Conservation (phyloP, 805 yeast species). For the Groenewaldozyma salmanticensis region DNA sequence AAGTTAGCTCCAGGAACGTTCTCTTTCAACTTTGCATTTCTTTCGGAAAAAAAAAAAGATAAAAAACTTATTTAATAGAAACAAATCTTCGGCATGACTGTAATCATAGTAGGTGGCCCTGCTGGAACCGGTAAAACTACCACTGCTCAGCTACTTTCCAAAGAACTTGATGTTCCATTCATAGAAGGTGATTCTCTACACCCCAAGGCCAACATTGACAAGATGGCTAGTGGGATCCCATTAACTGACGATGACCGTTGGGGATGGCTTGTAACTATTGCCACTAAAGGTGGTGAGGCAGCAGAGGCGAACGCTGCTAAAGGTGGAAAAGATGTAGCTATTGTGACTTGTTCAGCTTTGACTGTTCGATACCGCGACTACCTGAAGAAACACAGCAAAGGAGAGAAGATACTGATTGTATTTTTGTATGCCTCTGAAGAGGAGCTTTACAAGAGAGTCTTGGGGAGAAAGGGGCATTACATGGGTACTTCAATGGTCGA, state of each 20-base stretch:
- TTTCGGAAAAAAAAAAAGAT: too few relatives aligned
- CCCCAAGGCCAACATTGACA: constrained; percentile 59
- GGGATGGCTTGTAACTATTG: constrained; percentile 68
- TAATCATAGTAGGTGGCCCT: constrained; percentile 75
- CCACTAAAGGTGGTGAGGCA: constrained; percentile 30
- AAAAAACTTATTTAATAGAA: too few relatives aligned
- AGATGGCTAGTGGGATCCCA: constrained; percentile 77
- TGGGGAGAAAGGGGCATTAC: constrained; percentile 61
- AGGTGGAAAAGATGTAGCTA: constrained; percentile 23
- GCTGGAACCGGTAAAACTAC: constrained; percentile 95
- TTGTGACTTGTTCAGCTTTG: constrained; percentile 80
- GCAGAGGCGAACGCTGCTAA: constrained; percentile 20
- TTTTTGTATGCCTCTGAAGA: constrained; percentile 58
- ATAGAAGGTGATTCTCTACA: constrained; percentile 84
- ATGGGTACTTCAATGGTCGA: constrained; percentile 82
- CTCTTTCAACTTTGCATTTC: too few relatives aligned
- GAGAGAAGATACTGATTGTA: constrained; percentile 42
- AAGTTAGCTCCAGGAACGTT: too few relatives aligned
- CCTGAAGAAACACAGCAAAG: constrained; percentile 32
- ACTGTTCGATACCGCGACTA: constrained; percentile 63
- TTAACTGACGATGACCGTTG: constrained; percentile 84
- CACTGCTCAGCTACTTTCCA: constrained; percentile 45
- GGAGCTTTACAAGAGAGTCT: constrained; percentile 52
- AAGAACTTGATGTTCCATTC: constrained; percentile 41
- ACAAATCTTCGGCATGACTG: not conserved